phyloP scores from a whole-genome alignment of 2,329 filamentous ascomycete genomes.

The Clonostachys sp. region DNA sequence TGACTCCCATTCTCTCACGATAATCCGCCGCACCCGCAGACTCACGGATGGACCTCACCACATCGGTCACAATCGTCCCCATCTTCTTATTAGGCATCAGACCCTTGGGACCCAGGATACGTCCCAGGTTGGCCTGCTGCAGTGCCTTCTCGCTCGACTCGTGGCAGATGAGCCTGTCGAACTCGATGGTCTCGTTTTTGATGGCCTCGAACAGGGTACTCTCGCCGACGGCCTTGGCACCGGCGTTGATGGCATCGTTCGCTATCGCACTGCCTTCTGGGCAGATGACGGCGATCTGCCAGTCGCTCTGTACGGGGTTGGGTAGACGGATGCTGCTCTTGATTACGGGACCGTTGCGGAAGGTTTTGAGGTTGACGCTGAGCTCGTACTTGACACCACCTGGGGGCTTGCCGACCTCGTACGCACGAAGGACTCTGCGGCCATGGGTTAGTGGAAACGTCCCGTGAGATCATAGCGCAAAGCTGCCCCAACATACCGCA shows the following conservation, averaged over 20 bases:
- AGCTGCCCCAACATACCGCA: conserved; percentile 58
- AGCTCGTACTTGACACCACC: conserved; percentile 82
- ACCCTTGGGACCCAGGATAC: conserved; percentile 80
- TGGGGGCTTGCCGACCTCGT: conserved; percentile 81
- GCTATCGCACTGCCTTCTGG: conserved; percentile 74
- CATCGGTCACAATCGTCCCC: conserved; percentile 82
- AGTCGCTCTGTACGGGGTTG: conserved; percentile 82
- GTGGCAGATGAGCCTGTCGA: conserved; percentile 88
- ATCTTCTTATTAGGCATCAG: conserved; percentile 89
- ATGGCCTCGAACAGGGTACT: conserved; percentile 80
- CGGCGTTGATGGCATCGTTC: conserved; percentile 69
- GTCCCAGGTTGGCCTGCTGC: conserved; percentile 75
- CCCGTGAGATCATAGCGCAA: not conserved
- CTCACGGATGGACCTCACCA: conserved; percentile 70
- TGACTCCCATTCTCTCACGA: conserved; percentile 77
- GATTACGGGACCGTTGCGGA: conserved; percentile 81
- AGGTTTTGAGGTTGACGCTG: conserved; percentile 74
- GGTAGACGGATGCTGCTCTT: conserved; percentile 86
- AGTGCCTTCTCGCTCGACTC: conserved; percentile 71
- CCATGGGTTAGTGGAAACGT: not conserved
- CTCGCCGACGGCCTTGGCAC: conserved; percentile 80
- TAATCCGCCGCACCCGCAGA: conserved; percentile 84
- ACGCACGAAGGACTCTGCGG: conserved; percentile 65
- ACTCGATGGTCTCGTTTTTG: conserved; percentile 69
- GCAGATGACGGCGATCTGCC: conserved; percentile 86